Base-by-base conservation (phyloP, 106 monocot genomes). In the Acanthochlamys bracteata region DNA sequence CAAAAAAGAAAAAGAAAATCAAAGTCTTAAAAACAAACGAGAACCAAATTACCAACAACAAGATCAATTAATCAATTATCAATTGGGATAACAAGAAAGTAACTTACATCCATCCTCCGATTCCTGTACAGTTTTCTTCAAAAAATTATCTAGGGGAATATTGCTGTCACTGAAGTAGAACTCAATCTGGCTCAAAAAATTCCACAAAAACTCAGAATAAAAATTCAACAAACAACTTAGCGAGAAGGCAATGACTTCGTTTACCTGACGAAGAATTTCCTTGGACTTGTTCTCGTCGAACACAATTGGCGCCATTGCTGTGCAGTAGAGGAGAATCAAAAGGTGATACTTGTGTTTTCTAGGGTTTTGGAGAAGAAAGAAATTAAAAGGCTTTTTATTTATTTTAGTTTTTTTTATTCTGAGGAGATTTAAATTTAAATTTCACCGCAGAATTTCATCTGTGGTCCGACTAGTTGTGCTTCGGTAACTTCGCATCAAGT, bases 91-190 rank as follows among this genome's bases (percentile, higher is more conserved):
- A n/a, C n/a, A n/a, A n/a, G n/a, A n/a, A n/a, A n/a, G n/a, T n/a
- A n/a, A n/a, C 62, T 70, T 78, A 96, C 95, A 60, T 72, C 90
- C 87, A 72, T 88, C 87, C 53, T 82, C 80, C 57, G 75, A 87
- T 60, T 82, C 77, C 57, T 76, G 64, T 7, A 96, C 78, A 27
- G 72, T 55, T n/a, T 67, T 78, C 60, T 60, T 80, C 45, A 96
- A 73, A 55, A 96, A 96, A 10, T 69, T 75, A 47, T 96, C 95
- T 10, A 80, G 84, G 3, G 95, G 90, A 6, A 96, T 84, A 75
- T 96, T 96, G 78, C 95, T 96, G 53, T 96, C 87, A 63, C 95
- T 88, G 74, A 96, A 96, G 59, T 96, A 96, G 64, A 96, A 96
- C 69, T 96, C 95, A 15, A 96, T 90, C 95, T 96, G 54, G 7